These are phyloP conservation scores for Alternaria arbusti DNA, from an alignment of 2,329 filamentous ascomycete genomes.

Conservation along the genomic window DNA sequence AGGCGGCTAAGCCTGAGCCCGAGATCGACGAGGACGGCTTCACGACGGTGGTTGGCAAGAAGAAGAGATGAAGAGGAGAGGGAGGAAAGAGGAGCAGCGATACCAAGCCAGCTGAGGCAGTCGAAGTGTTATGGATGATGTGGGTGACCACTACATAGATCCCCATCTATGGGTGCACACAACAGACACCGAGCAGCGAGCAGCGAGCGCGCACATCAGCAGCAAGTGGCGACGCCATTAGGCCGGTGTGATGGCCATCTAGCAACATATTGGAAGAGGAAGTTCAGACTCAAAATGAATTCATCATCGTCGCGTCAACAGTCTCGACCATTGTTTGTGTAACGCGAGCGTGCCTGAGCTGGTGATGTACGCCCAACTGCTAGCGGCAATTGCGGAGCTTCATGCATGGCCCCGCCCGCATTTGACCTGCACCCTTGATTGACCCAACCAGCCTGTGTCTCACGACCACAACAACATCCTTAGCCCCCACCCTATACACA, in stretches of 20 bases:
- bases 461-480: slow-evolving; percentile 9
- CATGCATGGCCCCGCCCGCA: slow-evolving; percentile 13
- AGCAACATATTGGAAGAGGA: not conserved
- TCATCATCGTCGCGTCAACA: not conserved
- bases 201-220: not conserved
- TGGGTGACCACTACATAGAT: not conserved
- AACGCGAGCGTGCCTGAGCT: slow-evolving; percentile 16
- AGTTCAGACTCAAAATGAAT: not conserved
- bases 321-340: not conserved
- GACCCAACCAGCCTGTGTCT: slow-evolving; percentile 10
- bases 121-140: not conserved
- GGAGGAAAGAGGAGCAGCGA: not conserved
- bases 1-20: slow-evolving; percentile 41
- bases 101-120: not conserved
- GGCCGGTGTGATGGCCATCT: not conserved
- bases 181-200: not conserved
- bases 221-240: not conserved
- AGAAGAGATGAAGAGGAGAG: slow-evolving; percentile 37
- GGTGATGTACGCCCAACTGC: slow-evolving; percentile 9
- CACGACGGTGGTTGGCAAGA: slow-evolving; percentile 51
- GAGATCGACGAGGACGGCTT: slow-evolving; percentile 53
- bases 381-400: slow-evolving; percentile 22
- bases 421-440: slow-evolving; percentile 15
- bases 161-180: not conserved
- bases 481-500: slow-evolving; percentile 14